A percentile compares a stretch with the other conserved stretches of the same genome.
Conservation (phyloP, 2,329 filamentous ascomycete genomes). For the Aureobasidium vineae region DNA sequence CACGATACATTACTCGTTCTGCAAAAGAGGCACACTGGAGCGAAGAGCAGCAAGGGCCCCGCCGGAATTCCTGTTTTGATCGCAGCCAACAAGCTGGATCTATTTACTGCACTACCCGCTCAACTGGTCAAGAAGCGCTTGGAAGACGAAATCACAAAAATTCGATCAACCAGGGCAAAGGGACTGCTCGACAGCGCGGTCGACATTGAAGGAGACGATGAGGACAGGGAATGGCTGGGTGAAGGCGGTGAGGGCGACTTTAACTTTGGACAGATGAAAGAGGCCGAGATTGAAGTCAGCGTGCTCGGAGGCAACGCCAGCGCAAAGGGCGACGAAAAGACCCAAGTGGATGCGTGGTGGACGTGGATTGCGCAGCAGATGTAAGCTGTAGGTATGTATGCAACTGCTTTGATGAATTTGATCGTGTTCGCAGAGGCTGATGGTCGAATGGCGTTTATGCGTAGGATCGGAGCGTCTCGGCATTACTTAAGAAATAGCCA, state of each 20-base stretch:
- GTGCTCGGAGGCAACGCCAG: slow-evolving; percentile 72
- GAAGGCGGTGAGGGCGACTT: slow-evolving; percentile 76
- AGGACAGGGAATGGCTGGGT: slow-evolving; percentile 75
- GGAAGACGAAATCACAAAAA: slow-evolving; percentile 76
- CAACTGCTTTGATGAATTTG: neutral
- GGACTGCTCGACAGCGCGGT: slow-evolving; percentile 79
- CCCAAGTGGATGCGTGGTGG: slow-evolving; percentile 83
- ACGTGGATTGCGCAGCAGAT: slow-evolving; percentile 80
- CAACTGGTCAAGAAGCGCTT: slow-evolving; percentile 70
- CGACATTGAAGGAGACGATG: slow-evolving; percentile 66
- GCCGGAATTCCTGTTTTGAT: slow-evolving; percentile 71
- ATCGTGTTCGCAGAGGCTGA: neutral
- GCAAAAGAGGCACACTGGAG: slow-evolving; percentile 66
- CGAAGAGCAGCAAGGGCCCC: slow-evolving; percentile 57
- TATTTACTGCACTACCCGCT: slow-evolving; percentile 87
- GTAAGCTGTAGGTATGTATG: slow-evolving; percentile 42
- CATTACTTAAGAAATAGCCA: slow-evolving; percentile 10
- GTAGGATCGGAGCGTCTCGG: slow-evolving; percentile 13
- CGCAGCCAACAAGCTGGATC: slow-evolving; percentile 91
- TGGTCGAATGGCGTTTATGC: slow-evolving; percentile 4
- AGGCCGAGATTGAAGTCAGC: slow-evolving; percentile 75
- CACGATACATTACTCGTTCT: slow-evolving; percentile 83
- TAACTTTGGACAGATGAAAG: slow-evolving; percentile 75
- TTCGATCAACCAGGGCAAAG: slow-evolving; percentile 73
- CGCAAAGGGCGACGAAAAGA: slow-evolving; percentile 51